Percentiles rank a stretch among this genome's conserved stretches.
Evolutionary conservation across 805 yeast genomes (phyloP).

Genomic region (Candida odintsovae): DNA sequence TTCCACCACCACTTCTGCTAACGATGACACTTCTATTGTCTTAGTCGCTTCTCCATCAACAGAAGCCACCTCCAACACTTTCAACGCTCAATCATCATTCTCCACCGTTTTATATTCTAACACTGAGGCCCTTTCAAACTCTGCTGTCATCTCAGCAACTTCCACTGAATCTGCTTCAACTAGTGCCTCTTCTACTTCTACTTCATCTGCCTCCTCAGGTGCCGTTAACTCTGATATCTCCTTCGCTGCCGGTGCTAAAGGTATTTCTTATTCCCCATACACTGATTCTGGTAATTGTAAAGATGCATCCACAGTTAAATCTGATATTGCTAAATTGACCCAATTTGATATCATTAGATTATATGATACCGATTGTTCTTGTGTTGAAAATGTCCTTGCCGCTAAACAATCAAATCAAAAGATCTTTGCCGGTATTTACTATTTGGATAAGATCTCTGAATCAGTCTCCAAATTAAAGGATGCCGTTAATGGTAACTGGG

Average conservation of each 20-base stretch:
- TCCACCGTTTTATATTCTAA: background rate
- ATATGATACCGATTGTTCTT: conserved; percentile 59
- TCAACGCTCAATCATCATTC: background rate
- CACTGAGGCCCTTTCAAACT: background rate
- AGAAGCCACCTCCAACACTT: background rate
- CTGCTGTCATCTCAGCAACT: conserved; percentile 8
- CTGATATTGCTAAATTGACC: conserved; percentile 40
- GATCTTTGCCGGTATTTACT: conserved; percentile 54
- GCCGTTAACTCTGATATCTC: conserved; percentile 22
- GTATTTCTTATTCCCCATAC: conserved; percentile 66
- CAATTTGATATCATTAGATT: conserved; percentile 49
- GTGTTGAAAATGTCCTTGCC: conserved; percentile 46
- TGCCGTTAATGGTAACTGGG: conserved; percentile 53
- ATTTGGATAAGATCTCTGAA: conserved; percentile 35
- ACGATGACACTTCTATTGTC: conserved; percentile 8
- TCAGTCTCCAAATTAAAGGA: conserved; percentile 39
- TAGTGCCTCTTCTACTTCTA: conserved; percentile 18
- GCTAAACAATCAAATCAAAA: conserved; percentile 43
- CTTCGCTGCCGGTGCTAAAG: conserved; percentile 39
- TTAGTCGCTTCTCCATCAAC: conserved; percentile 7
- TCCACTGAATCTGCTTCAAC: conserved; percentile 12
- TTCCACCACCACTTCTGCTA: conserved; percentile 2
- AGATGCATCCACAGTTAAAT: conserved; percentile 37
- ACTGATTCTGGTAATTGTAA: conserved; percentile 51
- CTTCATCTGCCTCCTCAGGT: conserved; percentile 28